phyloP scores from a whole-genome alignment of 257 asterid species.

The Datura wrightii region DNA sequence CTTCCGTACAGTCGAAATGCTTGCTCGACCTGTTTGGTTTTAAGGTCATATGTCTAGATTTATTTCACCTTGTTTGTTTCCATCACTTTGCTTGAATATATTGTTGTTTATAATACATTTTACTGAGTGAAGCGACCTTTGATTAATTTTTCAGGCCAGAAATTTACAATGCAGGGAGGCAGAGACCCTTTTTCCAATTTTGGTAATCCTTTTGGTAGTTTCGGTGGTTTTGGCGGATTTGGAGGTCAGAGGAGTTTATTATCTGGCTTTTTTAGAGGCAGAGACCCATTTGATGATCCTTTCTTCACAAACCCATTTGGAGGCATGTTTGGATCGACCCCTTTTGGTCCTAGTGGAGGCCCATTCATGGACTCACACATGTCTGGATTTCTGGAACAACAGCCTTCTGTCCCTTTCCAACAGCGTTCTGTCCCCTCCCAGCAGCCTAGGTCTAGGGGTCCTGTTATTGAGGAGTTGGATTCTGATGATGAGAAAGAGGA shows the following conservation, averaged over 20 bases:
- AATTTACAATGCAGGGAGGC: constrained; percentile 72
- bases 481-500: constrained; percentile 80
- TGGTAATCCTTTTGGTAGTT: constrained; percentile 63
- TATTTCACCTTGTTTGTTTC: constrained; percentile 11
- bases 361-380: constrained; percentile 50
- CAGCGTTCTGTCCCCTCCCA: constrained; percentile 38
- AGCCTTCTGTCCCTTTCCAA: constrained; percentile 44
- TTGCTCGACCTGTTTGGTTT: not conserved
- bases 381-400: constrained; percentile 58
- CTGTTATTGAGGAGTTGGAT: constrained; percentile 84
- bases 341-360: constrained; percentile 44
- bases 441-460: constrained; percentile 61
- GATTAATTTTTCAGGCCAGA: constrained; percentile 27
- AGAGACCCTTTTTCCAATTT: constrained; percentile 75
- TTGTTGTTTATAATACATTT: constrained; percentile 10
- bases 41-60: not conserved
- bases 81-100: not conserved
- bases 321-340: constrained; percentile 53
- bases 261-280: constrained; percentile 70
- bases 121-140: not conserved
- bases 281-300: constrained; percentile 90
- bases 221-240: constrained; percentile 56
- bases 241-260: constrained; percentile 59
- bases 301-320: constrained; percentile 77
- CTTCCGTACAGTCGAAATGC: not conserved